Evolutionary conservation across 75 land plant genomes (phyloP), one percentile per base, ranked within the genome.

Genomic region (Larix kaempferi): DNA sequence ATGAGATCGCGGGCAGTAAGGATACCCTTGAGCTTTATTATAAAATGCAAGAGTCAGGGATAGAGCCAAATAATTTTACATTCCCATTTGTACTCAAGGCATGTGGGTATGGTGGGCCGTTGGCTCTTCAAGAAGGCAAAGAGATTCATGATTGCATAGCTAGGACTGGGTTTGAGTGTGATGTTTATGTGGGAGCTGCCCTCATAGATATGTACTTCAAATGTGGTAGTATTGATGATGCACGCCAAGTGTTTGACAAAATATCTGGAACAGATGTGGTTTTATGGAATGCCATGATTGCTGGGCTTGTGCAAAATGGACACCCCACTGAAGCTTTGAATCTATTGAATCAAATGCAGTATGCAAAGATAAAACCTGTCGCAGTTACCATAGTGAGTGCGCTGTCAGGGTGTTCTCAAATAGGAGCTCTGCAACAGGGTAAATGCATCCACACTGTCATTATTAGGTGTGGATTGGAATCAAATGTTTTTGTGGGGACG

Each of bases 341-440:
- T 2, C 12, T 80, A 57, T 83, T 80, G 77, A 58, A 15, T 60
- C 44, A 64, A 29, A 90, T 87, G 89, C 80, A 87, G 2, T 61
- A 72, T 35, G 57, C 58, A 2, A 69, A 75, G 10, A 22, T 74
- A 35, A 33, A 74, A 21, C 88, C 90, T 10, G 73, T 83, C 17
- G 74, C 88, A 54, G 89, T 86, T 78, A 90, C 92, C 3, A 88
- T 88, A 22, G 58, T 83, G 16, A 78, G 82, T n/a, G 78, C 85
- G 73, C 62, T 90, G 25, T 88, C 84, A 73, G 82, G 82, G 25
- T 79, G 83, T 63, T 59, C 75, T 16, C 21, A 60, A 21, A 19
- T 60, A 5, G 21, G 22, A 21, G 62, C 62, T 23, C 10, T 60
- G 62, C 62, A 1, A 21, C 22, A 21, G n/a, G 62, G 62, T 60